These are phyloP conservation scores for Bolboschoenoplectus hybrid DNA, from an alignment of 202 grass and related monocot genomes.

Conservation along the genomic window DNA sequence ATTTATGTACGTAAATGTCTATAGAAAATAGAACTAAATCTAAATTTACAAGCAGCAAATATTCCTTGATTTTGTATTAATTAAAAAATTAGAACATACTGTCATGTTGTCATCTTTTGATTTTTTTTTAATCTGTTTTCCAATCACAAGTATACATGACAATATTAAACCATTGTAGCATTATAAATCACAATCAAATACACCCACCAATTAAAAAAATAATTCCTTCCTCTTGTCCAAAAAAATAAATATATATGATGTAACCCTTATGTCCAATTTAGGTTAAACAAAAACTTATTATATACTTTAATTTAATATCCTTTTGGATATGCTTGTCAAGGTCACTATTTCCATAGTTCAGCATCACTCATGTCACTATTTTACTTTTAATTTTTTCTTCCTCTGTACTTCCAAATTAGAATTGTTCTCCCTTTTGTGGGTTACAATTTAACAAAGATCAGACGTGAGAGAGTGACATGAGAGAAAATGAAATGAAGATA, in stretches of 20 bases:
- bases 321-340: neutral
- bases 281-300: neutral
- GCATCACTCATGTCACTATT: constrained; percentile 24
- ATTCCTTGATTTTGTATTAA: neutral
- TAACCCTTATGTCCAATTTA: neutral
- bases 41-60: neutral
- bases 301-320: neutral
- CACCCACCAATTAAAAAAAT: neutral
- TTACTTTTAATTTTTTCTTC: constrained; percentile 1
- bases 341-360: constrained; percentile 27
- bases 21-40: neutral
- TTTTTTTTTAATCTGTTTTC: neutral
- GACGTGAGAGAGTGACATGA: constrained; percentile 32
- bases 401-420: constrained; percentile 23
- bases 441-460: constrained; percentile 18
- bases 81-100: neutral
- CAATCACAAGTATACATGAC: neutral
- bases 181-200: neutral
- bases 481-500: constrained; percentile 28
- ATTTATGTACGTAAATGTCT: neutral
- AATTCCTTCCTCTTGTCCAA: neutral
- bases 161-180: neutral
- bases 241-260: neutral
- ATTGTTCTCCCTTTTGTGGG: neutral
- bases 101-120: neutral